These are phyloP conservation scores for Calycina herbarum DNA, from an alignment of 2,329 filamentous ascomycete species.

Conservation along the genomic window DNA sequence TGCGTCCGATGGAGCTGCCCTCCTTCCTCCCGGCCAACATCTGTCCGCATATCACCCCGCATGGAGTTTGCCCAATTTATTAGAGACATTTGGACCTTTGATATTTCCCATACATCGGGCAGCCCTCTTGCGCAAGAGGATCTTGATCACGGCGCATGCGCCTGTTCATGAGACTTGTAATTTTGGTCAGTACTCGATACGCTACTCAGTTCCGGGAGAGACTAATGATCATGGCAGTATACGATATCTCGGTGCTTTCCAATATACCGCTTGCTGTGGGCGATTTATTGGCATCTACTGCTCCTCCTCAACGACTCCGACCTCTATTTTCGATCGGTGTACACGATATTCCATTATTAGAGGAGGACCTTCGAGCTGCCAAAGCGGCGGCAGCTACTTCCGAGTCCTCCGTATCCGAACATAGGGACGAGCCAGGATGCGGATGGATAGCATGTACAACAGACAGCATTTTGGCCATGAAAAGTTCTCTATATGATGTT, in stretches of 20 bases:
- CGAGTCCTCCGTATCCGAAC: slow-evolving; percentile 38
- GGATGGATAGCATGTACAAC: slow-evolving; percentile 96
- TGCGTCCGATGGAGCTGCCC: slow-evolving; percentile 59
- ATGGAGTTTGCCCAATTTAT: slow-evolving; percentile 72
- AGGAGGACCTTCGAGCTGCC: slow-evolving; percentile 56
- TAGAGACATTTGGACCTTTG: slow-evolving; percentile 85
- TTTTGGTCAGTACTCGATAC: slow-evolving; percentile 62
- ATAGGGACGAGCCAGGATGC: slow-evolving; percentile 50
- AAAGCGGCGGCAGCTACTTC: slow-evolving; percentile 40
- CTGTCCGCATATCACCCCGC: slow-evolving; percentile 83
- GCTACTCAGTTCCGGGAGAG: background rate
- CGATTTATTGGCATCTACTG: slow-evolving; percentile 64
- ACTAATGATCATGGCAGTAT: slow-evolving; percentile 59
- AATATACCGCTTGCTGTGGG: slow-evolving; percentile 77
- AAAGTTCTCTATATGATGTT: slow-evolving; percentile 84
- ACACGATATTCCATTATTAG: slow-evolving; percentile 82
- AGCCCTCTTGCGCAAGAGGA: slow-evolving; percentile 81
- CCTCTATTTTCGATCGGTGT: slow-evolving; percentile 93
- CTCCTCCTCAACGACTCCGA: slow-evolving; percentile 65
- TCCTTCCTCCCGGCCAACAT: slow-evolving; percentile 61
- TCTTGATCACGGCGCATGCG: slow-evolving; percentile 81
- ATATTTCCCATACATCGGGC: slow-evolving; percentile 90
- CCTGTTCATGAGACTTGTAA: slow-evolving; percentile 86
- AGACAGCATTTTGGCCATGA: slow-evolving; percentile 86
- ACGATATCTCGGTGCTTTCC: slow-evolving; percentile 88